Percentiles rank a stretch among this genome's conserved stretches.
These are phyloP conservation scores for Colletotrichum sansevieriae DNA, from an alignment of 2,329 filamentous ascomycete species.

Conservation along the genomic window DNA sequence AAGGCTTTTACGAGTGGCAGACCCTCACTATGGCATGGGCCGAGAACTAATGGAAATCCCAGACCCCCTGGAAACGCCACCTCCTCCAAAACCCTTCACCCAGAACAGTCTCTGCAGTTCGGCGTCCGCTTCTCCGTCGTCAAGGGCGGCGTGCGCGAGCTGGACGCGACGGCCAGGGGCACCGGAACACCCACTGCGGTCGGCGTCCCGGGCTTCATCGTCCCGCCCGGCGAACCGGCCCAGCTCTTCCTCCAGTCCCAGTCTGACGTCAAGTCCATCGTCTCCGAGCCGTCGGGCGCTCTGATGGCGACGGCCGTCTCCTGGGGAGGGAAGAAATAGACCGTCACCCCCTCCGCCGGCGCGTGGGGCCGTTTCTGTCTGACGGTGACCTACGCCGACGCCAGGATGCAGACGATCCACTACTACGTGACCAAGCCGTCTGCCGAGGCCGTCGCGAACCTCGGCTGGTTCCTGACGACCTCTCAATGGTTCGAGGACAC, in stretches of 20 bases:
- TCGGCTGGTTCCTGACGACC: constrained; percentile 67
- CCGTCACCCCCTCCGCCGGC: constrained; percentile 55
- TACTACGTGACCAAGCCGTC: constrained; percentile 66
- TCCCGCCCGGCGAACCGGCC: constrained; percentile 61
- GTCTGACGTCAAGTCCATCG: constrained; percentile 55
- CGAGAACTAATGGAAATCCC: constrained; percentile 65
- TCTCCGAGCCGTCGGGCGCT: constrained; percentile 53
- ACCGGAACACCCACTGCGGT: constrained; percentile 62
- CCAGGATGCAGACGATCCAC: constrained; percentile 65
- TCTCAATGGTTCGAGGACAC: constrained; percentile 64
- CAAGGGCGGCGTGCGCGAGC: constrained; percentile 56
- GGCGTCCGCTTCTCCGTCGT: constrained; percentile 66
- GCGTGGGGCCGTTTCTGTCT: constrained; percentile 65
- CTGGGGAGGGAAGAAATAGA: constrained; percentile 48
- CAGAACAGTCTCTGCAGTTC: constrained; percentile 60
- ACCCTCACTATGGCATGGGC: constrained; percentile 66
- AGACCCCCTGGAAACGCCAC: constrained; percentile 68
- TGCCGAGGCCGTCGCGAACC: constrained; percentile 57
- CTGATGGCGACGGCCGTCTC: constrained; percentile 49
- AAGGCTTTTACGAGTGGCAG: constrained; percentile 73
- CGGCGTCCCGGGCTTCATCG: constrained; percentile 67
- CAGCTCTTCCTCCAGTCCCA: constrained; percentile 59
- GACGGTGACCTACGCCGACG: constrained; percentile 61
- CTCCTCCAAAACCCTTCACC: constrained; percentile 58
- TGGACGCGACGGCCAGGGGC: constrained; percentile 60